Conservation (phyloP, 768 basidiomycete genomes). For the Russula earlei region DNA sequence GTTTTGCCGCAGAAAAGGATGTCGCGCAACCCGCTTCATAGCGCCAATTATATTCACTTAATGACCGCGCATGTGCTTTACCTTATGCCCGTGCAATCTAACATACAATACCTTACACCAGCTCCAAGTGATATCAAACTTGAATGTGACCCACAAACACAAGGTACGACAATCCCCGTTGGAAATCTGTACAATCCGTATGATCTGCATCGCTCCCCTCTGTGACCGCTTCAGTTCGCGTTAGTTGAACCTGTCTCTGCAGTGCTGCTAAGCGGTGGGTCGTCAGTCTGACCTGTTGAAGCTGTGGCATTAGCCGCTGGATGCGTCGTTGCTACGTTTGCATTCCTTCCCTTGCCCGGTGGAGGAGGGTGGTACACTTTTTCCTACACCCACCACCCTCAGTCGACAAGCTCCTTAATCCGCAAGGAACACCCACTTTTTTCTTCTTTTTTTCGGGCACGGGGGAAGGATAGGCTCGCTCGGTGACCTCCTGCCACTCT, state of each 20-base stretch:
- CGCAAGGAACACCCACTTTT: slow-evolving; percentile 27
- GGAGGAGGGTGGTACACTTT: slow-evolving; percentile 81
- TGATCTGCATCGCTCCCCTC: background rate
- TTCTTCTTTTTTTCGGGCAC: slow-evolving; percentile 61
- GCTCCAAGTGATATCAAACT: background rate
- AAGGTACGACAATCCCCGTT: background rate
- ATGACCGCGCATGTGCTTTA: background rate
- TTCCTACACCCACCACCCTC: slow-evolving; percentile 35
- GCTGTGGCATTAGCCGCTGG: background rate
- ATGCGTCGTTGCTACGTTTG: slow-evolving; percentile 21
- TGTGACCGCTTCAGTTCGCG: background rate
- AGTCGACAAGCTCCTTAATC: background rate
- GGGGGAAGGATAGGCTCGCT: slow-evolving; percentile 76
- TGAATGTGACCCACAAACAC: background rate
- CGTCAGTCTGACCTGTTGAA: background rate
- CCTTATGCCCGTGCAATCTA: background rate
- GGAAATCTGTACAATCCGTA: background rate
- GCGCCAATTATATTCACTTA: slow-evolving; percentile 1
- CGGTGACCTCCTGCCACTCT: slow-evolving; percentile 73
- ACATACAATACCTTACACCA: background rate
- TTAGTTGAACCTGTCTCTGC: background rate
- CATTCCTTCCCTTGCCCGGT: slow-evolving; percentile 65
- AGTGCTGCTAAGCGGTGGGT: background rate
- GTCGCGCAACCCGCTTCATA: too few relatives aligned
- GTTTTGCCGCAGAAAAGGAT: slow-evolving; percentile 52